Percentiles rank a stretch among this genome's conserved stretches.
phyloP scores from a whole-genome alignment of 352 stramenopile genomes.

The Phytophthora kernoviae region DNA sequence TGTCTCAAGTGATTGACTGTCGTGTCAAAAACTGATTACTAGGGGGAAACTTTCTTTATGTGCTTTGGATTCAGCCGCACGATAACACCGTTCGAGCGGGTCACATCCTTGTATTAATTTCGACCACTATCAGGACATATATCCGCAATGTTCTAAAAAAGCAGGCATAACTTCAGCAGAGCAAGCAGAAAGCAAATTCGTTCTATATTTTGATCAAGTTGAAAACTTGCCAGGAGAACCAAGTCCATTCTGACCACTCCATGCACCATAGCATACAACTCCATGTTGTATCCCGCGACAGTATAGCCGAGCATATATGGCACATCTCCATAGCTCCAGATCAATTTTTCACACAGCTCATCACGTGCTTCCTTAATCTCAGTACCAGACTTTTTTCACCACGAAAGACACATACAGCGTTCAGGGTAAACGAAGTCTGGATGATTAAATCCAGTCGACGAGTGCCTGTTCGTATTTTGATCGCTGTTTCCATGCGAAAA shows the following conservation, averaged over 20 bases:
- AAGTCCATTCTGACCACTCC: not conserved
- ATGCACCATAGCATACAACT: slow-evolving; percentile 1
- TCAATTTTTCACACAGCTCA: too few relatives aligned
- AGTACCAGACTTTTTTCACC: slow-evolving; percentile 3
- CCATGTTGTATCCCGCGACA: slow-evolving; percentile 11
- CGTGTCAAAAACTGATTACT: not conserved
- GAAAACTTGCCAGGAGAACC: not conserved
- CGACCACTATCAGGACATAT: not conserved
- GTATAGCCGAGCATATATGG: slow-evolving; percentile 18
- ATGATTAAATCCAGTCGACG: not conserved
- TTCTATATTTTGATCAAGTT: too few relatives aligned
- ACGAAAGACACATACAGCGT: slow-evolving; percentile 14
- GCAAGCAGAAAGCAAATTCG: too few relatives aligned
- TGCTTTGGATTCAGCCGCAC: not conserved
- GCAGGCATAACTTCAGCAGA: too few relatives aligned
- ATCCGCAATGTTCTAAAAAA: too few relatives aligned
- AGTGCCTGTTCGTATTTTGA: slow-evolving; percentile 2
- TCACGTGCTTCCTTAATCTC: not conserved
- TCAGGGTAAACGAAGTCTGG: slow-evolving; percentile 13
- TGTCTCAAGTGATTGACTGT: not conserved
- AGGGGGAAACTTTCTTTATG: slow-evolving; percentile 1
- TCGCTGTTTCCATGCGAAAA: too few relatives aligned
- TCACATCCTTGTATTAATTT: not conserved
- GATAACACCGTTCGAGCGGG: not conserved
- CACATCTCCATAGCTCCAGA: slow-evolving; percentile 7